These are phyloP conservation scores for Coffea eugenioides DNA, from an alignment of 257 asterid species.

Conservation along the genomic window DNA sequence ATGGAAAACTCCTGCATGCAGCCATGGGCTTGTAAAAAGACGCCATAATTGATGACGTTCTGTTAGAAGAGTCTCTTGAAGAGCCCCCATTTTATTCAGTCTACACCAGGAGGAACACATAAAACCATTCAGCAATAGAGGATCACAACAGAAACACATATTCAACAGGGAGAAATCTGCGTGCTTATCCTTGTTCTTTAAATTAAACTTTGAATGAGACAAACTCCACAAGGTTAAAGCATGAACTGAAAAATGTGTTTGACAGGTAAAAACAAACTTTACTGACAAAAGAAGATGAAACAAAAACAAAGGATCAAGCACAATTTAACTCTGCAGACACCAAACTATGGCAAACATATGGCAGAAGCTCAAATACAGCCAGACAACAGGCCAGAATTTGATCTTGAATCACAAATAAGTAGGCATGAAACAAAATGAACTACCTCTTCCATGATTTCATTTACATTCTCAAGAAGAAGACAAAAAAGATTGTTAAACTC, in stretches of 20 bases:
- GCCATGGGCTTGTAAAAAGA: conserved; percentile 67
- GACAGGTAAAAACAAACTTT: neutral
- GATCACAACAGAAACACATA: neutral
- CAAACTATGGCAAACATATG: neutral
- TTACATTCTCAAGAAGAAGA: neutral
- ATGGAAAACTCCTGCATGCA: conserved; percentile 87
- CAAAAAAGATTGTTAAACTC: neutral
- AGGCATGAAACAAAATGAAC: neutral
- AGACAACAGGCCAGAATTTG: neutral
- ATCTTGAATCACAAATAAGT: neutral
- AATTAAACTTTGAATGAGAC: neutral
- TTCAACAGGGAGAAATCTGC: neutral
- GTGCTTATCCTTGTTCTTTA: neutral
- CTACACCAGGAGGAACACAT: conserved; percentile 34
- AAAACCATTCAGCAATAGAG: neutral
- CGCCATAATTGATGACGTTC: conserved; percentile 68
- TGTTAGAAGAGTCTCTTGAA: conserved; percentile 48
- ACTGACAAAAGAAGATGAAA: neutral
- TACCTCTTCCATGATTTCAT: neutral
- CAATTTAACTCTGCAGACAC: neutral
- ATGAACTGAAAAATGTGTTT: neutral
- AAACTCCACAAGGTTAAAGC: neutral
- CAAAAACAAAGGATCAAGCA: neutral
- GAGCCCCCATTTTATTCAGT: conserved; percentile 74
- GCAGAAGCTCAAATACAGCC: neutral